Conservation (phyloP, 306 rosid species). For the Medicago lupulina region DNA sequence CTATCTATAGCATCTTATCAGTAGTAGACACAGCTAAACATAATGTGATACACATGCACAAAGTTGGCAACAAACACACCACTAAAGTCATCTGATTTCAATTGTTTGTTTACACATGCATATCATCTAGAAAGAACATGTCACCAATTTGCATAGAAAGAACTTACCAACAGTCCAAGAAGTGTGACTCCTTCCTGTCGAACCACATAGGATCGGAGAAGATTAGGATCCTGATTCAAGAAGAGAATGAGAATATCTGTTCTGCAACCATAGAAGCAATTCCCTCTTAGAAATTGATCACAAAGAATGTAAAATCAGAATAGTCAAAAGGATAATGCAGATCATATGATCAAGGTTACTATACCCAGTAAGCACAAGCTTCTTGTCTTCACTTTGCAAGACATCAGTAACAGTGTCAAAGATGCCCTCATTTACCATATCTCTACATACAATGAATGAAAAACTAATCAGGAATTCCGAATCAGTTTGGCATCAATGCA, state of each 20-base stretch:
- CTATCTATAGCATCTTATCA: not conserved
- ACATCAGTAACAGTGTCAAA: slow-evolving; percentile 80
- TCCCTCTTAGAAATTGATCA: slow-evolving; percentile 46
- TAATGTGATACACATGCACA: not conserved
- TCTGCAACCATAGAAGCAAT: slow-evolving; percentile 83
- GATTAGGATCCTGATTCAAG: slow-evolving; percentile 92
- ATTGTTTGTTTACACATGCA: slow-evolving; percentile 12
- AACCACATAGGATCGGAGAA: slow-evolving; percentile 85
- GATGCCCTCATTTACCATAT: slow-evolving; percentile 88
- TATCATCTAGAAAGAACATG: slow-evolving; percentile 19
- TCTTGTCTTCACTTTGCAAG: slow-evolving; percentile 85
- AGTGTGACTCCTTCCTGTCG: slow-evolving; percentile 82
- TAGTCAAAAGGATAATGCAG: slow-evolving; percentile 21
- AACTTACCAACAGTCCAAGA: slow-evolving; percentile 79
- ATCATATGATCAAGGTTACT: slow-evolving; percentile 36
- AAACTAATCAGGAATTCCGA: not conserved
- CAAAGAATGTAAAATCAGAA: slow-evolving; percentile 20
- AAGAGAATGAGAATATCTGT: slow-evolving; percentile 95
- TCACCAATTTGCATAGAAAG: slow-evolving; percentile 7
- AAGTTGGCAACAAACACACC: not conserved
- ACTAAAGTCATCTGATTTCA: slow-evolving; percentile 1
- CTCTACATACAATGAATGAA: slow-evolving; percentile 61
- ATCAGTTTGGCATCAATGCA: not conserved
- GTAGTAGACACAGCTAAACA: too few species aligned
- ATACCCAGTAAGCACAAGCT: slow-evolving; percentile 90